Evolutionary conservation across 345 rosid genomes (phyloP).

Genomic region (Salix koriyanagi): DNA sequence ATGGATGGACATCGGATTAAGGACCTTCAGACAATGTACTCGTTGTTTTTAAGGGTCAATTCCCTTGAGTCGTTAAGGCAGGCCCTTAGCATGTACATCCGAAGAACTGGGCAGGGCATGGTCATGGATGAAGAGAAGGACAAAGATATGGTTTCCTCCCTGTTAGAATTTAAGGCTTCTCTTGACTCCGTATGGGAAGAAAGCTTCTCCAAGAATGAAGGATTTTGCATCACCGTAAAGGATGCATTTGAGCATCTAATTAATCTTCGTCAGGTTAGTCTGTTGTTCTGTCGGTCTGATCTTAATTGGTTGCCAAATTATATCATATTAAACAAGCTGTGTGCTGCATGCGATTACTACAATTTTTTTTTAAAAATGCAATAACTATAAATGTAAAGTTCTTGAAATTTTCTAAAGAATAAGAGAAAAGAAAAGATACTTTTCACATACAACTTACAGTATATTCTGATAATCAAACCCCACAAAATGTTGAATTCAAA

Average conservation of each 20-base stretch:
- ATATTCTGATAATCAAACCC: neutral
- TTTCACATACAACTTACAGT: neutral
- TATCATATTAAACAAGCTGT: neutral
- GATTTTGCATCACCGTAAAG: slow-evolving; percentile 83
- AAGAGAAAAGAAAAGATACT: neutral
- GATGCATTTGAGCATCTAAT: slow-evolving; percentile 93
- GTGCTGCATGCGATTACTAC: neutral
- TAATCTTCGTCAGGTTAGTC: slow-evolving; percentile 89
- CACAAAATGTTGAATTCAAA: neutral
- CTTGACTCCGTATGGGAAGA: slow-evolving; percentile 90
- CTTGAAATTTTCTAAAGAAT: neutral
- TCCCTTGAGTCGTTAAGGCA: slow-evolving; percentile 82
- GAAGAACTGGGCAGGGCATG: slow-evolving; percentile 75
- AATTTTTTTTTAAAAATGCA: neutral
- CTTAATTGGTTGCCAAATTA: neutral
- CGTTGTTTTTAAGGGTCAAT: slow-evolving; percentile 72
- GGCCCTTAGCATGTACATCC: slow-evolving; percentile 70
- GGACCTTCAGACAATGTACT: slow-evolving; percentile 86
- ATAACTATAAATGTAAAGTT: neutral
- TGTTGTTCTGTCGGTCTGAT: neutral
- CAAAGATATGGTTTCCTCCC: slow-evolving; percentile 84
- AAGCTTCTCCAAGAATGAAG: slow-evolving; percentile 86
- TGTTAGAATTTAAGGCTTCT: slow-evolving; percentile 86
- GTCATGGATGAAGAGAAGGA: slow-evolving; percentile 99
- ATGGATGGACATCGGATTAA: slow-evolving; percentile 92